Percentiles rank a stretch among this genome's conserved stretches.
phyloP scores from a whole-genome alignment of 2,329 filamentous ascomycete genomes.

The Paraphoma chrysanthemicola region DNA sequence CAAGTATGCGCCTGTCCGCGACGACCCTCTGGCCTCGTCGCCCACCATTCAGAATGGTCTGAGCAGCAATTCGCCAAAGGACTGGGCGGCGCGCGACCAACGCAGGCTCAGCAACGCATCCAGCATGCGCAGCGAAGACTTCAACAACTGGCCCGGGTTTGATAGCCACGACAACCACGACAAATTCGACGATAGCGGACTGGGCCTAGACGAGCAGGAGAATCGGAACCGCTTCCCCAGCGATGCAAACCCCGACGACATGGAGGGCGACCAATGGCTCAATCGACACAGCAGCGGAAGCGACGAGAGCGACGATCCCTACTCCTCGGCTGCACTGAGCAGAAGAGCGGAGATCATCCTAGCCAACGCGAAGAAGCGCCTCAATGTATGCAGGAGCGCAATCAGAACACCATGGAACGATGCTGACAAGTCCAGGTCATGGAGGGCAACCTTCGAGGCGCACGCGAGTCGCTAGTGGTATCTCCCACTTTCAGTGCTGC shows the following conservation, averaged over 20 bases:
- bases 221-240: slow-evolving; percentile 36
- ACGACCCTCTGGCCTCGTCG: slow-evolving; percentile 42
- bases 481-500: slow-evolving; percentile 58
- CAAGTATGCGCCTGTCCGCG: slow-evolving; percentile 17
- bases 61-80: slow-evolving; percentile 16
- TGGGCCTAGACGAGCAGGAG: slow-evolving; percentile 43
- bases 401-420: slow-evolving; percentile 3
- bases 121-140: slow-evolving; percentile 54
- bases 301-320: slow-evolving; percentile 63
- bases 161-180: slow-evolving; percentile 31
- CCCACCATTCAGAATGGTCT: slow-evolving; percentile 38
- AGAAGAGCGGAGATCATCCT: slow-evolving; percentile 88
- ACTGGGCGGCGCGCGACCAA: slow-evolving; percentile 27
- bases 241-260: slow-evolving; percentile 45
- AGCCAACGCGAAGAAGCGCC: slow-evolving; percentile 86
- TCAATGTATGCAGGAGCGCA: slow-evolving; percentile 70
- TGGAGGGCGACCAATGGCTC: slow-evolving; percentile 44
- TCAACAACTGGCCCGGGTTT: slow-evolving; percentile 51
- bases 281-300: slow-evolving; percentile 50
- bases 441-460: slow-evolving; percentile 87
- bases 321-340: slow-evolving; percentile 66
- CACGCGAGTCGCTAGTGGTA: slow-evolving; percentile 70
- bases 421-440: slow-evolving; percentile 70
- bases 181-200: slow-evolving; percentile 43
- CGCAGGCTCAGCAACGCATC: slow-evolving; percentile 42